Conservation (phyloP, 768 basidiomycete genomes). For the Xerocomus brunneocitrinus region DNA sequence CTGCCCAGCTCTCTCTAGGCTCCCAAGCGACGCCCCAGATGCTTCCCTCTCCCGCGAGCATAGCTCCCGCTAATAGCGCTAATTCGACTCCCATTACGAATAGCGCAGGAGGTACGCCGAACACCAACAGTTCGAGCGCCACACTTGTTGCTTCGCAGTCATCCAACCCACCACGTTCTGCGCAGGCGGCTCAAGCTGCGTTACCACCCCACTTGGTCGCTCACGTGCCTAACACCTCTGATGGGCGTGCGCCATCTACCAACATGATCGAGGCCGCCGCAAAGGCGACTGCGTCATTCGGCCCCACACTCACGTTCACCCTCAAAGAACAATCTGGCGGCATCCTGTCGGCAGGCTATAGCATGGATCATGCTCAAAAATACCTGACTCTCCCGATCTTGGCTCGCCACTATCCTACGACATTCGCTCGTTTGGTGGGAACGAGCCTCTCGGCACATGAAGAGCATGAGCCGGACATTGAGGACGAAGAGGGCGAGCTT, state of each 20-base stretch:
- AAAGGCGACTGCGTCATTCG: conserved; percentile 28
- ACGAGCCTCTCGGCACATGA: conserved; percentile 59
- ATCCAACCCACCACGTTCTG: conserved; percentile 27
- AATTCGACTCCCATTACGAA: conserved; percentile 69
- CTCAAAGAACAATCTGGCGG: conserved; percentile 31
- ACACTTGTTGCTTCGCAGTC: conserved; percentile 24
- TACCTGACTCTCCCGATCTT: conserved; percentile 62
- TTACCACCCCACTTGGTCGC: conserved; percentile 35
- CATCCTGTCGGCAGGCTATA: conserved; percentile 40
- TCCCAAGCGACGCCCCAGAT: conserved; percentile 57
- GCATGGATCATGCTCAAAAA: conserved; percentile 46
- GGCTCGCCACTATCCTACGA: conserved; percentile 68
- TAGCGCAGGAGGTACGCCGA: conserved; percentile 54
- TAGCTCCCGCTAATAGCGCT: conserved; percentile 61
- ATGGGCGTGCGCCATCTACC: conserved; percentile 26
- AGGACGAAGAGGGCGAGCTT: conserved; percentile 83
- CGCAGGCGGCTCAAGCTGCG: conserved; percentile 32
- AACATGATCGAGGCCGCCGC: conserved; percentile 30
- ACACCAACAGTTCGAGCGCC: conserved; percentile 28
- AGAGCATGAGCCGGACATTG: conserved; percentile 77
- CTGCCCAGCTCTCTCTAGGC: conserved; percentile 23
- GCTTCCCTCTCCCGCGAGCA: conserved; percentile 77
- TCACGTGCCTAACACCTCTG: conserved; percentile 27
- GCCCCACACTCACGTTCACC: conserved; percentile 21
- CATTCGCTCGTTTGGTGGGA: conserved; percentile 68